Conservation (phyloP, 768 basidiomycete genomes). For the Lanmaoa pseudosensibilis region DNA sequence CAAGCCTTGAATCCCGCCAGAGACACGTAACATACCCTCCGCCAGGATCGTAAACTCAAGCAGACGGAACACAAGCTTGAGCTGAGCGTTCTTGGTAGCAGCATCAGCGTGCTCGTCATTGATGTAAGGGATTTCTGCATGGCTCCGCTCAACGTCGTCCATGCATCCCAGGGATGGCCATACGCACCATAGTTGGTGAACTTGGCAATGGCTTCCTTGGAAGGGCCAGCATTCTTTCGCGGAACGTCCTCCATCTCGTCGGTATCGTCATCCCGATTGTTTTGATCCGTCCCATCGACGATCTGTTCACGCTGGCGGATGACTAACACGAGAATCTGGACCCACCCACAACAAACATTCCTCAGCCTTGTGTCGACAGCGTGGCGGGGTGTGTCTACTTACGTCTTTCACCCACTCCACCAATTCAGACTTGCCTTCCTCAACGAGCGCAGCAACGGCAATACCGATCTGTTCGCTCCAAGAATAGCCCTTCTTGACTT, state of each 20-base stretch:
- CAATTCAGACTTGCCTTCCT: conserved; percentile 59
- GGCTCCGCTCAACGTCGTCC: conserved; percentile 1
- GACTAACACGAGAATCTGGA: conserved; percentile 61
- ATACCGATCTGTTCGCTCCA: conserved; percentile 92
- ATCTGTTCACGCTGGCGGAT: conserved; percentile 59
- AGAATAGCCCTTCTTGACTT: conserved; percentile 83
- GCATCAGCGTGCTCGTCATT: conserved; percentile 75
- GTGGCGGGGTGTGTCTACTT: conserved; percentile 33
- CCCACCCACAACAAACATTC: conserved; percentile 6
- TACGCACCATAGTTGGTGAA: conserved; percentile 75
- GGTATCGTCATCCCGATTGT: conserved; percentile 37
- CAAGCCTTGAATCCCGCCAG: background rate
- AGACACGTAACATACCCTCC: conserved; percentile 51
- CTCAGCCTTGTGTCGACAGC: conserved; percentile 21
- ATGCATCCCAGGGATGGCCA: background rate
- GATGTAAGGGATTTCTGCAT: conserved; percentile 71
- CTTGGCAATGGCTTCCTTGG: conserved; percentile 66
- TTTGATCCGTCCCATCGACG: conserved; percentile 59
- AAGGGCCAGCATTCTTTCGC: conserved; percentile 42
- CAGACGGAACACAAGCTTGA: conserved; percentile 85
- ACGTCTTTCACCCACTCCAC: conserved; percentile 85
- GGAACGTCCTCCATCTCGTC: conserved; percentile 35
- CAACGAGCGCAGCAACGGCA: conserved; percentile 69
- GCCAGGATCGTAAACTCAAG: conserved; percentile 66
- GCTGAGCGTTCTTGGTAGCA: conserved; percentile 70